Percentiles rank a stretch among this genome's conserved stretches.
Evolutionary conservation across 192 early-diverging fungal species (phyloP).

Genomic region (Funneliformis geosporum): DNA sequence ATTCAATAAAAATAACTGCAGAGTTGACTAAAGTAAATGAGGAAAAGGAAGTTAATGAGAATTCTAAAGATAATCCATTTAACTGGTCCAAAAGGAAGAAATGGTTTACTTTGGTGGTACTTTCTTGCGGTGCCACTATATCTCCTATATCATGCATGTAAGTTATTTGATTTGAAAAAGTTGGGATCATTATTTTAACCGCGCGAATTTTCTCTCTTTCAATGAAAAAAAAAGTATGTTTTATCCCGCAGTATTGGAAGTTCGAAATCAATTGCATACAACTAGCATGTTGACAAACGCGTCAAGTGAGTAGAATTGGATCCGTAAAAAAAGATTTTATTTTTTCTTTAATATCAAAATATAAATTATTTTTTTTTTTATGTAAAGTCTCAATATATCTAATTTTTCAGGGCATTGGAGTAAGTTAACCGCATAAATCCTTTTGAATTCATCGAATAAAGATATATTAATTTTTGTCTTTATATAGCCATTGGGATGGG

Average conservation of each 20-base stretch:
- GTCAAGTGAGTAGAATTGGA: neutral
- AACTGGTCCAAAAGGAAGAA: neutral
- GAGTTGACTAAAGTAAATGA: neutral
- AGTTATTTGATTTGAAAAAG: neutral
- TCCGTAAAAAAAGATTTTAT: neutral
- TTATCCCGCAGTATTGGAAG: neutral
- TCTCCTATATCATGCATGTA: neutral
- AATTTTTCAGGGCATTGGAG: neutral
- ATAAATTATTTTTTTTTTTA: neutral
- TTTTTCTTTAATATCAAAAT: neutral
- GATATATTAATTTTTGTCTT: conserved; percentile 24
- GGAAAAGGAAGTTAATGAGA: neutral
- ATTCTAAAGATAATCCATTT: neutral
- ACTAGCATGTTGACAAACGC: neutral
- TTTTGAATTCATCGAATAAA: neutral
- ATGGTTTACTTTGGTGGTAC: neutral
- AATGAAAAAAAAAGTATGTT: neutral
- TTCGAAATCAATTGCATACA: conserved; percentile 8
- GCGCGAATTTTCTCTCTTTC: neutral
- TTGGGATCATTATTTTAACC: neutral
- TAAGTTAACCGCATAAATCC: neutral
- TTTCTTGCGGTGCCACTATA: neutral
- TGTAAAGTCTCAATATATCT: neutral
- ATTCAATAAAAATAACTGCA: neutral
- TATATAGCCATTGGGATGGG: conserved; percentile 44